Conservation (phyloP, 1,284 basidiomycete species). For the Ceratobasidium sp. region DNA sequence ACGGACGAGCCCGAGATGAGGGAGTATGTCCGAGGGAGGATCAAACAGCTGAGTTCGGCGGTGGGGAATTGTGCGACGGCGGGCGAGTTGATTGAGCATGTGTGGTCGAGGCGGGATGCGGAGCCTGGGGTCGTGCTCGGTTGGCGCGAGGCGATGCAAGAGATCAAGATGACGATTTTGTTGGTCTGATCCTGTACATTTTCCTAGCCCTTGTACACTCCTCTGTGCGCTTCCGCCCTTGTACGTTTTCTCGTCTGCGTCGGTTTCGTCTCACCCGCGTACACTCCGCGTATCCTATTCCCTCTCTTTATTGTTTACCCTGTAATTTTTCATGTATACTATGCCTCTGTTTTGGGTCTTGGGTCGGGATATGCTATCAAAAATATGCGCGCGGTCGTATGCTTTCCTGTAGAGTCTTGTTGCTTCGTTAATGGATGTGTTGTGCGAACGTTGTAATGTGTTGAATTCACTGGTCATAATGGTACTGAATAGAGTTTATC, state of each 20-base stretch:
- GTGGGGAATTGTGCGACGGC: constrained; percentile 68
- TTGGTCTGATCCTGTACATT: constrained; percentile 27
- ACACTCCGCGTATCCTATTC: not conserved
- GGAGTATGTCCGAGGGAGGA: constrained; percentile 64
- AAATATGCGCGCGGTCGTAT: not conserved
- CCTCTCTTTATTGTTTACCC: too few relatives aligned
- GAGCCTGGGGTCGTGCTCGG: constrained; percentile 32
- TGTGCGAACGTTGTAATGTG: constrained; percentile 8
- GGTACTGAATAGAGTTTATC: too few relatives aligned
- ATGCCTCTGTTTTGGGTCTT: not conserved
- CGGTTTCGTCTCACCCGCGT: not conserved
- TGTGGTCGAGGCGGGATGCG: constrained; percentile 58
- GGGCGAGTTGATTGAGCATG: constrained; percentile 65
- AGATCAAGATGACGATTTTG: constrained; percentile 38
- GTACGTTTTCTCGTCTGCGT: not conserved
- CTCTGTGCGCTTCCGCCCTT: not conserved
- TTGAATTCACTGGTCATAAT: too few relatives aligned
- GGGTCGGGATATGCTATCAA: not conserved
- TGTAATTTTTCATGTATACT: too few relatives aligned
- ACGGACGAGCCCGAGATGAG: constrained; percentile 66
- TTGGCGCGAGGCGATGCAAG: constrained; percentile 43
- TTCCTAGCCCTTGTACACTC: not conserved
- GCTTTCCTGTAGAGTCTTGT: not conserved
- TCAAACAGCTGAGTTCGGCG: constrained; percentile 61
- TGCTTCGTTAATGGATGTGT: not conserved